These are phyloP conservation scores for Cercospora zeae-maydis DNA, from an alignment of 2,329 filamentous ascomycete species.

Conservation along the genomic window DNA sequence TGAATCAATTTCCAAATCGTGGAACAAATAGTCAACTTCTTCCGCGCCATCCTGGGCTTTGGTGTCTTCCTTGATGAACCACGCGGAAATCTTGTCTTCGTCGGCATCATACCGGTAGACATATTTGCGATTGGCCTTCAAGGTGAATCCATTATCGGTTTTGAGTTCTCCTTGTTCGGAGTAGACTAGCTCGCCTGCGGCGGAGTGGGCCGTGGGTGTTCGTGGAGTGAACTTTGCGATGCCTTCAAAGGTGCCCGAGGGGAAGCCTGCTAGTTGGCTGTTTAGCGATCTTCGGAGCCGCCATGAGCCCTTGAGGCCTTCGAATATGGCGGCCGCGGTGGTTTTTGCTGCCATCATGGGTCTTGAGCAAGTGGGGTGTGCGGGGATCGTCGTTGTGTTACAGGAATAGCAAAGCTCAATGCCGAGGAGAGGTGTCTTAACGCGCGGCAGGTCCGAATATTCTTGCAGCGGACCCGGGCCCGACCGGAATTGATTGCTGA, in stretches of 20 bases:
- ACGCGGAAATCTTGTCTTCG: slow-evolving; percentile 64
- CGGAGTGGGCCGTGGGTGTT: slow-evolving; percentile 29
- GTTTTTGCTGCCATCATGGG: background rate
- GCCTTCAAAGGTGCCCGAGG: slow-evolving; percentile 37
- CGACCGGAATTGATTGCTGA: background rate
- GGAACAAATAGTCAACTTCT: slow-evolving; percentile 69
- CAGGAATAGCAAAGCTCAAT: background rate
- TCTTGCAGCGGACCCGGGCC: background rate
- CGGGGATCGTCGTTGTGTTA: background rate
- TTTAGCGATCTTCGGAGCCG: slow-evolving; percentile 33
- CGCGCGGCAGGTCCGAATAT: background rate
- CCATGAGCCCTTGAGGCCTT: slow-evolving; percentile 36
- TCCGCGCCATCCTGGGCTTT: slow-evolving; percentile 40
- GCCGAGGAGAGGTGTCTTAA: background rate
- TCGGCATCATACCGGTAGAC: slow-evolving; percentile 66
- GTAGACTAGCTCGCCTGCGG: slow-evolving; percentile 36
- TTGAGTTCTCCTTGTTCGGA: slow-evolving; percentile 37
- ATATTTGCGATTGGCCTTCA: slow-evolving; percentile 65
- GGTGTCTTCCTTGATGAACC: slow-evolving; percentile 69
- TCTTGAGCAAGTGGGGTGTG: background rate
- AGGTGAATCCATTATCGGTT: slow-evolving; percentile 41
- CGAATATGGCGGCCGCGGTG: slow-evolving; percentile 31
- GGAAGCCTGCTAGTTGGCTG: slow-evolving; percentile 35
- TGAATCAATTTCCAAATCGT: slow-evolving; percentile 62
- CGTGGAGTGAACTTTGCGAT: slow-evolving; percentile 35